Base-by-base conservation (phyloP, 139 green algal genomes). In the Tetraselmis striata region DNA sequence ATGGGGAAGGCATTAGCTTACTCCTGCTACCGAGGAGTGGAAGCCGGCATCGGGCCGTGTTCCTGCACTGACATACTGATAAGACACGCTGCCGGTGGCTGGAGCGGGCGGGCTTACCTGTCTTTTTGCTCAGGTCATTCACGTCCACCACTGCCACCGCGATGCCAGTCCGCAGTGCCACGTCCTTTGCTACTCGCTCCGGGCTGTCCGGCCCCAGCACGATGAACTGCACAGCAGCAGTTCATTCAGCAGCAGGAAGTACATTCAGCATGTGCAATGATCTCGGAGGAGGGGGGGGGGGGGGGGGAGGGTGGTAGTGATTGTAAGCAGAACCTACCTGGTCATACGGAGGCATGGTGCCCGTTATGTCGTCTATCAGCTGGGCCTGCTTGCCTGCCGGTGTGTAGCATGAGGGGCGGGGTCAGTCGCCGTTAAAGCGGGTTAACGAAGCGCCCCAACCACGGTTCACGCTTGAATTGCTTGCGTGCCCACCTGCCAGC, bases 281-380 rank as follows among this genome's bases (percentile, higher is more conserved):
- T 67, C n/a, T n/a, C n/a, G 45, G 45, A 67, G 18, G 11, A 67
- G 45, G 5, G 45, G 45, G 45, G 45, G 5, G 45, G 45, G 45
- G 11, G 11, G 45, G 45, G 45, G 5, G 45, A 5, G 18, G 45
- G 45, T 67, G 11, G 45, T n/a, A n/a, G n/a, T n/a, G n/a, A n/a
- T n/a, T n/a, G n/a, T n/a, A n/a, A n/a, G n/a, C n/a, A n/a, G n/a
- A n/a, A n/a, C n/a, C n/a, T n/a, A 67, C 45, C 83, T 89, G 82
- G 31, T 89, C 85, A 59, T 87, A 89, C 28, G 85, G 85, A 1
- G 85, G 78, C 30, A 89, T 59, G 28, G 85, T 89, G 29, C 85
- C 45, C 5, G 45, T 67, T 5, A 67, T 67, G 45, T 67, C 45
- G 18, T 67, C 45, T 5, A 67, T 27, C 31, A 76, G 31, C 31